These are phyloP conservation scores for Pseudozyma pruni DNA, from an alignment of 1,284 basidiomycete genomes.

Conservation along the genomic window DNA sequence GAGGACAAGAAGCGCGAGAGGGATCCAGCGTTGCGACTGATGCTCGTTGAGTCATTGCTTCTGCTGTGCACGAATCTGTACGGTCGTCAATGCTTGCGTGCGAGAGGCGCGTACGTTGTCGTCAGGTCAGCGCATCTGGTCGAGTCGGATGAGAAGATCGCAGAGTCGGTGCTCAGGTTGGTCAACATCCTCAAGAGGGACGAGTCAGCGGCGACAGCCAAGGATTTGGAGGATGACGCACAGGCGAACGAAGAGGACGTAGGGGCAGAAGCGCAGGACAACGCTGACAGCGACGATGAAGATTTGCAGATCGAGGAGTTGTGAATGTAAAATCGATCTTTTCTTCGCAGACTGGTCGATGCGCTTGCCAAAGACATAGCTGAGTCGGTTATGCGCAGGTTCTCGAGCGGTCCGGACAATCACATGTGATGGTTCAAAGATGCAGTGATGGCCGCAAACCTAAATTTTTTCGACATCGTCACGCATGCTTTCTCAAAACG, in stretches of 20 bases:
- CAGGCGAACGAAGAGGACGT: slow-evolving; percentile 46
- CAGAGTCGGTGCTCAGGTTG: slow-evolving; percentile 63
- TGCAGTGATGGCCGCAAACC: too few relatives aligned
- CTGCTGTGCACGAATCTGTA: slow-evolving; percentile 87
- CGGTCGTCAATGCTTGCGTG: slow-evolving; percentile 83
- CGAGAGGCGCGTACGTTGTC: slow-evolving; percentile 87
- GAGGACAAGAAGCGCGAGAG: slow-evolving; percentile 84
- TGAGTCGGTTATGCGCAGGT: too few relatives aligned
- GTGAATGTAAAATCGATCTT: slow-evolving; percentile 23
- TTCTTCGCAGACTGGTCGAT: too few relatives aligned
- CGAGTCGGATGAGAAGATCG: slow-evolving; percentile 78
- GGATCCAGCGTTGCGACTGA: slow-evolving; percentile 82
- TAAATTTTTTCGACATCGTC: background rate
- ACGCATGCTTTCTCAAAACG: background rate
- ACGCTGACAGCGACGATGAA: slow-evolving; percentile 49
- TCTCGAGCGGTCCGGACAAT: background rate
- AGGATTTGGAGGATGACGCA: slow-evolving; percentile 48
- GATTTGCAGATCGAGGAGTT: slow-evolving; percentile 64
- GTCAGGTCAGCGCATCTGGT: slow-evolving; percentile 81
- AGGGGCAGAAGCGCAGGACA: slow-evolving; percentile 41
- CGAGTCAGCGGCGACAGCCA: slow-evolving; percentile 56
- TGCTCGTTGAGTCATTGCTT: slow-evolving; percentile 87
- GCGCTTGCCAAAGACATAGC: too few relatives aligned
- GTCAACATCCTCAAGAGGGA: slow-evolving; percentile 67
- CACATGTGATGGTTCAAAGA: too few relatives aligned